Percentiles rank a stretch among this genome's conserved stretches.
phyloP scores from a whole-genome alignment of 768 basidiomycete species.

The Suillus paluster region DNA sequence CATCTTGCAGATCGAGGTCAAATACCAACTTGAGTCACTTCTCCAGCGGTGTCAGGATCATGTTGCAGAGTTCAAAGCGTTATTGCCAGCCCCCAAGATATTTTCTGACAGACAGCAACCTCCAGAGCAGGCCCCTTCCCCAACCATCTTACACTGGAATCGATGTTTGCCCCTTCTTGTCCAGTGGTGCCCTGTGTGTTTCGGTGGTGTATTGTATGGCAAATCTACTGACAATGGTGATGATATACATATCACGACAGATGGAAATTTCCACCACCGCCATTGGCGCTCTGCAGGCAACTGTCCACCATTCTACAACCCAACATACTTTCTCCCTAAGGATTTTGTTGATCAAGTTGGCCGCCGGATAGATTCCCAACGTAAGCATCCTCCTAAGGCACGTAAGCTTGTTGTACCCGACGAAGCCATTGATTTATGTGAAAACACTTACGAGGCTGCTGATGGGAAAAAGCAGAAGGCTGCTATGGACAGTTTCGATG shows the following conservation, averaged over 20 bases:
- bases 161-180: constrained; percentile 8
- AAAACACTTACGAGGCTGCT: constrained; percentile 38
- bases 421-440: constrained; percentile 39
- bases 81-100: background rate
- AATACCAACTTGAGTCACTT: constrained; percentile 16
- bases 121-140: background rate
- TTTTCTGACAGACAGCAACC: background rate
- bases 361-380: constrained; percentile 22
- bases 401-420: constrained; percentile 30
- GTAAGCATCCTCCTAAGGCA: constrained; percentile 19
- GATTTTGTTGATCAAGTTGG: constrained; percentile 38
- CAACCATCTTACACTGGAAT: background rate
- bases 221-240: constrained; percentile 25
- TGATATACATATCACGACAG: constrained; percentile 41
- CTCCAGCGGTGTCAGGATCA: constrained; percentile 8
- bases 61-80: background rate
- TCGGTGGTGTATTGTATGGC: constrained; percentile 19
- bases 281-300: constrained; percentile 37
- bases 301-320: constrained; percentile 36
- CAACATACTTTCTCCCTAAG: constrained; percentile 39
- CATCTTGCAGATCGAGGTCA: constrained; percentile 19
- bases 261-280: constrained; percentile 46
- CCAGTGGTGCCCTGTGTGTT: constrained; percentile 39
- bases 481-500: constrained; percentile 31
- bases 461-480: constrained; percentile 36